phyloP scores from a whole-genome alignment of 2,329 filamentous ascomycete genomes.

The Onygenales sp. region DNA sequence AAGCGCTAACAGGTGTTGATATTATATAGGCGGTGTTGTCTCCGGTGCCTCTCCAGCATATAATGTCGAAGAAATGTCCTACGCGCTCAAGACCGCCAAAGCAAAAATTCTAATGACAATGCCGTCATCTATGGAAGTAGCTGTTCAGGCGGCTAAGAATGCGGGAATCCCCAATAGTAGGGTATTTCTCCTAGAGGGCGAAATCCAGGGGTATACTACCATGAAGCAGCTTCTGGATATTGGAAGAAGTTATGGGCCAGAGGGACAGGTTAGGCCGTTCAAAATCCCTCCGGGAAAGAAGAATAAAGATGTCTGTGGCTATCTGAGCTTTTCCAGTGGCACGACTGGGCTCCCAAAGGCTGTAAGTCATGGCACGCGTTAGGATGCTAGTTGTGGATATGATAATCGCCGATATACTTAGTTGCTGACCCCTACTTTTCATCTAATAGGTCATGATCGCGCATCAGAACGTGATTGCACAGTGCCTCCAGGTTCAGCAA shows the following conservation, averaged over 20 bases:
- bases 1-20: slow-evolving; percentile 19
- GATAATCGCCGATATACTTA: background rate
- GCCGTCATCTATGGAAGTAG: slow-evolving; percentile 45
- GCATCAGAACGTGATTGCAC: slow-evolving; percentile 47
- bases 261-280: slow-evolving; percentile 39
- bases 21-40: slow-evolving; percentile 37
- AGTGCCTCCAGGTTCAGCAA: slow-evolving; percentile 50
- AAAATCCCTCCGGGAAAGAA: slow-evolving; percentile 43
- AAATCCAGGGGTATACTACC: slow-evolving; percentile 40
- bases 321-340: slow-evolving; percentile 42
- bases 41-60: slow-evolving; percentile 57
- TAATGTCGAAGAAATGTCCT: slow-evolving; percentile 58
- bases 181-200: slow-evolving; percentile 49
- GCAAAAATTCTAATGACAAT: slow-evolving; percentile 52
- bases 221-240: slow-evolving; percentile 24
- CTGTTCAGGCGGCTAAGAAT: slow-evolving; percentile 43
- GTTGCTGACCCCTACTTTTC: slow-evolving; percentile 1
- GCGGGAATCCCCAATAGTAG: slow-evolving; percentile 44
- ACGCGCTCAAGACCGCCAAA: slow-evolving; percentile 49
- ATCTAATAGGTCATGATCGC: slow-evolving; percentile 40
- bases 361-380: slow-evolving; percentile 11
- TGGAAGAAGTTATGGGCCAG: slow-evolving; percentile 27
- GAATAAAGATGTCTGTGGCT: slow-evolving; percentile 47
- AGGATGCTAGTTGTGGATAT: background rate
- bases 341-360: slow-evolving; percentile 44